Percentiles rank a stretch among this genome's conserved stretches.
Conservation (phyloP, 345 rosid species). For the Microcos paniculata region DNA sequence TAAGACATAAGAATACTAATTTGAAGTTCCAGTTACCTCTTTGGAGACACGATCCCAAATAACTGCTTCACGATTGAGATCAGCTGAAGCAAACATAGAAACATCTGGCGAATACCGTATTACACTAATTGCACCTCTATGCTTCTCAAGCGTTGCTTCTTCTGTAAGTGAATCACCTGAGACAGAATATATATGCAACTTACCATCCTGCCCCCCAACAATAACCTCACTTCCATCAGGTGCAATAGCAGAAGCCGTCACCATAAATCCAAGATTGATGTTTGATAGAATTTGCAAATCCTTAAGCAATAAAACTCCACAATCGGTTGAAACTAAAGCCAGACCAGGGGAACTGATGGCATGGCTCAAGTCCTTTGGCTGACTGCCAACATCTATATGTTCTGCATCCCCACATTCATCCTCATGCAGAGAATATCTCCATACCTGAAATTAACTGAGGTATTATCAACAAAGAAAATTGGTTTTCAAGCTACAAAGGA, state of each 20-base stretch:
- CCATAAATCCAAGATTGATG: conserved; percentile 50
- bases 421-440: conserved; percentile 46
- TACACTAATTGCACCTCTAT: conserved; percentile 64
- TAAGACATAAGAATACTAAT: neutral
- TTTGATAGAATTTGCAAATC: conserved; percentile 45
- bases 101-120: conserved; percentile 66
- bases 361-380: conserved; percentile 63
- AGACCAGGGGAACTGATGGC: conserved; percentile 39
- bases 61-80: conserved; percentile 62
- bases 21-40: conserved; percentile 42
- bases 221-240: conserved; percentile 72
- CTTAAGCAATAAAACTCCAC: conserved; percentile 59
- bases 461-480: neutral
- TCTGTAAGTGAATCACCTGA: conserved; percentile 51
- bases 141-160: conserved; percentile 63
- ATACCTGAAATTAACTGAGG: conserved; percentile 36
- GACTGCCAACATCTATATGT: conserved; percentile 51
- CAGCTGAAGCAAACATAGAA: conserved; percentile 79
- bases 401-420: conserved; percentile 50
- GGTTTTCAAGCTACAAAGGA: neutral
- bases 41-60: conserved; percentile 64
- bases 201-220: conserved; percentile 71
- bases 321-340: conserved; percentile 50
- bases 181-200: conserved; percentile 63
- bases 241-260: conserved; percentile 60